Evolutionary conservation across 768 basidiomycete genomes (phyloP).

Genomic region (Hortiboletus campestris): DNA sequence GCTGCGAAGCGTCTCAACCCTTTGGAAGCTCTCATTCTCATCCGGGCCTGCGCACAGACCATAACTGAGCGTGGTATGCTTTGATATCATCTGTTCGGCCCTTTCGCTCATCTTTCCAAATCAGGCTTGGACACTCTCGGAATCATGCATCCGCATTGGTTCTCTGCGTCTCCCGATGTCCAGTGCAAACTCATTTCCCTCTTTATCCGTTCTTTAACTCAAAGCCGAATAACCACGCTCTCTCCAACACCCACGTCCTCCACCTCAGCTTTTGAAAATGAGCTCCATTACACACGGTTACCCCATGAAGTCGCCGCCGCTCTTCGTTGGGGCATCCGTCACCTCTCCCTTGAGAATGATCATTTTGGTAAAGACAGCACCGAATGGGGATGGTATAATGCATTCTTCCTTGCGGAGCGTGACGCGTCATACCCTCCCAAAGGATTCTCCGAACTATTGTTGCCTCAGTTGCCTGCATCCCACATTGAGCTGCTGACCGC

Average conservation of each 20-base stretch:
- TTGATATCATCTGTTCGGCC: slow-evolving; percentile 1
- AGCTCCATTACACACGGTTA: slow-evolving; percentile 61
- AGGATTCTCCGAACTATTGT: slow-evolving; percentile 60
- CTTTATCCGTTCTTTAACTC: slow-evolving; percentile 64
- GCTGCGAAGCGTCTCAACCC: slow-evolving; percentile 59
- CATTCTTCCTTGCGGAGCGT: slow-evolving; percentile 61
- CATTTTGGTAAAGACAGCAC: slow-evolving; percentile 55
- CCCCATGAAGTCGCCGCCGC: slow-evolving; percentile 80
- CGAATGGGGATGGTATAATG: slow-evolving; percentile 65
- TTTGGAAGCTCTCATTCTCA: slow-evolving; percentile 58
- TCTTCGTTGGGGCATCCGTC: slow-evolving; percentile 77
- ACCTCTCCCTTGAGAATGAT: slow-evolving; percentile 59
- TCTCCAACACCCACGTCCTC: slow-evolving; percentile 49
- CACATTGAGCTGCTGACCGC: slow-evolving; percentile 59
- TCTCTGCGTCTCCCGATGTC: slow-evolving; percentile 66
- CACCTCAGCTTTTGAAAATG: slow-evolving; percentile 56
- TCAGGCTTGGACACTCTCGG: slow-evolving; percentile 79
- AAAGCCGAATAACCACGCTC: slow-evolving; percentile 46
- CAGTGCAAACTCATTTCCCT: slow-evolving; percentile 68
- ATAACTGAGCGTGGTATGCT: slow-evolving; percentile 62
- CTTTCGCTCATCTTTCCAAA: not conserved
- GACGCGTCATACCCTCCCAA: slow-evolving; percentile 56
- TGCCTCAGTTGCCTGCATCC: slow-evolving; percentile 55
- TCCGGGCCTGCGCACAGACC: slow-evolving; percentile 66
- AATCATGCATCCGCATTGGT: slow-evolving; percentile 85